Conservation (phyloP, 345 rosid species). For the Eucalyptus tenuipes region DNA sequence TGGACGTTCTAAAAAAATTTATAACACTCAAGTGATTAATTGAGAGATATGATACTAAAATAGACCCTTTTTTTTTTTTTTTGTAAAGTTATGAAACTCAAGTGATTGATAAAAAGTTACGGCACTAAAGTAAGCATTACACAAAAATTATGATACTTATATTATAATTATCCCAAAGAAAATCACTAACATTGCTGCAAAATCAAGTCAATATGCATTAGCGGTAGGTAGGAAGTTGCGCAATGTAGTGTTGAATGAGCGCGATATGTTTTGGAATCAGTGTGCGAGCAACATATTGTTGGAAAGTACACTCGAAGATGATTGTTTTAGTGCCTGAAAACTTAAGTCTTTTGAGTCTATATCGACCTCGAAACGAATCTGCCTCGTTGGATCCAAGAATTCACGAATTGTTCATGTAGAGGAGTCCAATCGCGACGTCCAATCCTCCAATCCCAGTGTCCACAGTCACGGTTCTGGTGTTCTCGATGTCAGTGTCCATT, state of each 20-base stretch:
- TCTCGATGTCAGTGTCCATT: not conserved
- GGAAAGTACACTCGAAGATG: not conserved
- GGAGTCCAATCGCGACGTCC: accelerated
- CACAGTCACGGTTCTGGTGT: not conserved
- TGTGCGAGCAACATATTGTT: too few relatives aligned
- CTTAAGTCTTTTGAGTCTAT: not conserved
- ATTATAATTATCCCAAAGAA: too few relatives aligned
- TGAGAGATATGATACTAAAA: too few relatives aligned
- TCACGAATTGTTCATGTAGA: not conserved
- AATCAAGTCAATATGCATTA: too few relatives aligned
- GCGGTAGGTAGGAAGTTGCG: not conserved
- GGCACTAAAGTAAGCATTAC: accelerated
- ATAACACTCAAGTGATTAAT: too few relatives aligned
- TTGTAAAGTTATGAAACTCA: too few relatives aligned
- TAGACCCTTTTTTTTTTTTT: accelerated
- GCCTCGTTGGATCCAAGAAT: not conserved
- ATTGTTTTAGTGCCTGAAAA: not conserved
- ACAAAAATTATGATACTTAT: too few relatives aligned
- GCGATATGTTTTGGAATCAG: too few relatives aligned
- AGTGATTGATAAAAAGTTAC: too few relatives aligned
- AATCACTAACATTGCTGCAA: too few relatives aligned
- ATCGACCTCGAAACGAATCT: too few relatives aligned
- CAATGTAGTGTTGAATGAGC: not conserved
- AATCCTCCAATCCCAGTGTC: not conserved
- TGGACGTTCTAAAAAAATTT: too few relatives aligned